Evolutionary conservation across 1,284 basidiomycete species (phyloP), one percentile per base, ranked within the genome.

Genomic region (Pulveroboletus ridleyi): DNA sequence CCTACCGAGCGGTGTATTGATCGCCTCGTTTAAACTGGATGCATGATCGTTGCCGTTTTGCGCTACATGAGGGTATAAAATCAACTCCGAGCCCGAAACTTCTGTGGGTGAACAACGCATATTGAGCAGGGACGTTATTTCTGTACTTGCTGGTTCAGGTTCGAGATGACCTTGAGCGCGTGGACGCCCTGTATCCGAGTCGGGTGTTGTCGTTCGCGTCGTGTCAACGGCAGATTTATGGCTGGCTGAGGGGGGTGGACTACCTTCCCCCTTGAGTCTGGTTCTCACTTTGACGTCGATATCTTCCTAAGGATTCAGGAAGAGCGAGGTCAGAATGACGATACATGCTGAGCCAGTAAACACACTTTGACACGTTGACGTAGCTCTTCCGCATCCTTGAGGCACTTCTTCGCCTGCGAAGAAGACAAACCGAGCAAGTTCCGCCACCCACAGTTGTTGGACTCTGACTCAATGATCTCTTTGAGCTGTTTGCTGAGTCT

Each of bases 401-500:
- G 63, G 42, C 47, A 64, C 53, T 49, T 61, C 14, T 1, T n/a
- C 47, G 46, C 54, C 58, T 33, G 60, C 10, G 61, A 54, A 17
- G 70, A 64, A 58, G 65, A 18, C 29, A 59, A 25, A 20, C 61
- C 23, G 23, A 72, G 4, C 6, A 62, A 33, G 33, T 6, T 18
- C 25, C 58, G 35, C 52, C 44, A 56, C 22, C 14, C n/a, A 14
- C 4, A 29, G 20, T 11, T 46, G 1, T 14, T 62, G 10, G 59
- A 50, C 44, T 61, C 52, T 6, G 46, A 46, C 23, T 33, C 33
- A 4, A 17, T 4, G 2, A 22, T 39, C 35, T 55, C 25, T 35
- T 56, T 56, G 9, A 71, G 49, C 4, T 18, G 68, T 10, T 63
- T 6, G 17, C 65, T 63, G 18, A 71, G 61, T n/a, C 70, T 71